Conservation (phyloP, 495 filamentous ascomycete species). For the Penicillium turbatum region DNA sequence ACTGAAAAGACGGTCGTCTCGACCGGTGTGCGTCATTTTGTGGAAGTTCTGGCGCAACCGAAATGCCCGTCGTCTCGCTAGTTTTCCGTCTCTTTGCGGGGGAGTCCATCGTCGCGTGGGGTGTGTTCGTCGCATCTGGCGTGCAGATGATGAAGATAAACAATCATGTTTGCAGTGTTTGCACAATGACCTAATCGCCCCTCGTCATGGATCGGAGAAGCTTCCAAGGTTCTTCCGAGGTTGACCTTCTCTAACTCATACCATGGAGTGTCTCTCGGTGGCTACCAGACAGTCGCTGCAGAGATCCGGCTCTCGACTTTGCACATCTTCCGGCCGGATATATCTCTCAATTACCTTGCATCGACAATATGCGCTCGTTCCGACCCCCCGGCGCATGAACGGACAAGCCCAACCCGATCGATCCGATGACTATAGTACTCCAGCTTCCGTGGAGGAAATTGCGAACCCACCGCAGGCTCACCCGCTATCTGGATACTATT, state of each 20-base stretch:
- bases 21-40: constrained; percentile 25
- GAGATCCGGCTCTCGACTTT: not conserved
- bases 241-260: constrained; percentile 11
- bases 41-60: constrained; percentile 13
- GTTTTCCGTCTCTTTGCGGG: constrained; percentile 63
- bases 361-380: constrained; percentile 20
- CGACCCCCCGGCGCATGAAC: constrained; percentile 24
- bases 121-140: constrained; percentile 7
- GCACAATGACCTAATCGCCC: constrained; percentile 37
- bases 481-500: constrained; percentile 43
- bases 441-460: constrained; percentile 10
- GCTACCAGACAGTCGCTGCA: constrained; percentile 18
- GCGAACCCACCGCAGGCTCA: constrained; percentile 28
- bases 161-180: constrained; percentile 41
- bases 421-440: constrained; percentile 11
- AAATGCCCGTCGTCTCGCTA: constrained; percentile 40
- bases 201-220: not conserved
- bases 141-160: constrained; percentile 20
- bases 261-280: constrained; percentile 32
- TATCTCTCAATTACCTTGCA: not conserved
- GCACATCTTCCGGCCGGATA: not conserved
- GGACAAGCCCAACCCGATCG: constrained; percentile 9
- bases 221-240: constrained; percentile 8
- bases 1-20: constrained; percentile 56
- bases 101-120: constrained; percentile 32